Percentiles rank a stretch among this genome's conserved stretches.
These are phyloP conservation scores for Populus deltoides DNA, from an alignment of 345 rosid genomes.

Conservation along the genomic window DNA sequence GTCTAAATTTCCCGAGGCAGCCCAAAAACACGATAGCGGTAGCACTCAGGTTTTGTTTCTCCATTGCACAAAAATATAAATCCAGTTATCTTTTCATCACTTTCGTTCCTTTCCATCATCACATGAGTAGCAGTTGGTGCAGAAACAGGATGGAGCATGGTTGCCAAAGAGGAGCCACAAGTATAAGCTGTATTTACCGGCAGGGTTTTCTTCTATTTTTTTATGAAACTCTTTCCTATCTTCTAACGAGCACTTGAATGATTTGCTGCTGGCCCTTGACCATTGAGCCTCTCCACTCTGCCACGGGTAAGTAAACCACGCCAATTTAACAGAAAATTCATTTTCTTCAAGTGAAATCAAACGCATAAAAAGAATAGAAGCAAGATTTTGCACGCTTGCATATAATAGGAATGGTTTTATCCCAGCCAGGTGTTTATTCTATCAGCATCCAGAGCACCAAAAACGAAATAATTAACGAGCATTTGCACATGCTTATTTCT, in stretches of 20 bases:
- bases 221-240: not conserved
- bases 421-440: too few species aligned
- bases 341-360: not conserved
- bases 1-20: slow-evolving; percentile 19
- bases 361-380: not conserved
- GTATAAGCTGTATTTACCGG: not conserved
- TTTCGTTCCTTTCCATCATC: not conserved
- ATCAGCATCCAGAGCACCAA: too few species aligned
- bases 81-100: slow-evolving; percentile 13
- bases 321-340: not conserved
- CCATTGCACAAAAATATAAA: slow-evolving; percentile 35
- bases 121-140: not conserved
- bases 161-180: not conserved
- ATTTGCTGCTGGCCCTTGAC: too few species aligned
- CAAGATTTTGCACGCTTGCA: not conserved
- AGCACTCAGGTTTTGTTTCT: slow-evolving; percentile 30
- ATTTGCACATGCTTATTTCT: too few species aligned
- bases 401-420: too few species aligned
- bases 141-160: not conserved
- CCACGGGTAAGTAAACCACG: not conserved
- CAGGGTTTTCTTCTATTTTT: not conserved
- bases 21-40: slow-evolving; percentile 36
- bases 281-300: not conserved
- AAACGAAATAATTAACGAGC: too few species aligned
- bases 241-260: not conserved